Evolutionary conservation across 345 rosid species (phyloP), one percentile per base, ranked within the genome.

Genomic region (Ailanthus altissimus): DNA sequence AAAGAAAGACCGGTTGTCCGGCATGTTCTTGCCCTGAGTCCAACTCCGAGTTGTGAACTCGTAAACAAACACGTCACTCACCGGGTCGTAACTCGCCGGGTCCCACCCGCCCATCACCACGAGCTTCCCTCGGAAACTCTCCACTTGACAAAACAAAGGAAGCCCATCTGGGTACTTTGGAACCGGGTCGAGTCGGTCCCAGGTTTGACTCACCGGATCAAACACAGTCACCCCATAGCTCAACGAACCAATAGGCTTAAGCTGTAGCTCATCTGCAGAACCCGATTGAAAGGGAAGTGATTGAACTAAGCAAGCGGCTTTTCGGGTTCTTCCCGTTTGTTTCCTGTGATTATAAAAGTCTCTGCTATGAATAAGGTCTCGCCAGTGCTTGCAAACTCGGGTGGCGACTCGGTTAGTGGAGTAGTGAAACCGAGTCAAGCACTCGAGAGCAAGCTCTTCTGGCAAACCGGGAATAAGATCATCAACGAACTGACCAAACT

Each of bases 41-140:
- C 92, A 89, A 49, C 66, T 76, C 42, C 85, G 80, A 20, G 83
- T 75, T n/a, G 80, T 75, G 76, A 88, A 88, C 42, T 86, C 88
- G 77, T 83, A 86, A 0, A 79, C 80, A 66, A 85, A 85, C 47
- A 88, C 86, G 70, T 81, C 75, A 18, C 74, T 75, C 67, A 86
- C 62, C 4, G 86, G 84, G 60, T 78, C 72, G 74, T 83, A 88
- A 47, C 67, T 86, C 66, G 13, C 72, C 21, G 87, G 92, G 78
- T 88, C 86, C 92, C 90, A 86, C 45, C 88, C 90, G 4, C 89
- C 92, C 78, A 88, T 61, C 21, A 78, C 67, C 56, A 86, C 79
- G 1, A 88, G 81, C 72, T 82, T 82, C 58, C 92, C 88, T 43
- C 79, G 88, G 14, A 81, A 78, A 69, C 90, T 69, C 2, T 77